Evolutionary conservation across 306 rosid genomes (phyloP), one percentile per base, ranked within the genome.

Genomic region (Morella rubra): DNA sequence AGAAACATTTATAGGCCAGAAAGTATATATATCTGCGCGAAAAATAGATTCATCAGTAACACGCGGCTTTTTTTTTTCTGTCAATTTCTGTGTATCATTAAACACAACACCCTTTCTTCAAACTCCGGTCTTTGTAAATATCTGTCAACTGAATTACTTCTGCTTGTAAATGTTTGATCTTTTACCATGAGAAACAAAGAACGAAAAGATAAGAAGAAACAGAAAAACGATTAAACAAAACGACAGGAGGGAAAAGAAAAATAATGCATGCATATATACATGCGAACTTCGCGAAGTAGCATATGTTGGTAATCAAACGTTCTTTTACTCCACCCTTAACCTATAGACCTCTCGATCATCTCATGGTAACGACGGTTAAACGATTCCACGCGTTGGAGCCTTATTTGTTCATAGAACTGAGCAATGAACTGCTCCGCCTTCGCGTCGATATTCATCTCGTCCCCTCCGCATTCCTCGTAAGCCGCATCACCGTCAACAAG

Each of bases 341-440:
- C 83, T 60, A 90, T 82, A 47, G 93, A 89, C 85, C 90, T 89
- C 18, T 60, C 15, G n/a, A 59, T 84, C 68, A 77, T 80, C 81
- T 79, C 85, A 0, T 49, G n/a, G 69, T 82, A 80, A 64, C 32
- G 47, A 44, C 50, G 76, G 69, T 87, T 77, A 4, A 32, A 45
- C 13, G 75, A 73, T 46, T 85, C 24, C 78, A 62, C 4, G 14
- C 83, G 87, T 64, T 94, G 97, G 81, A 88, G 76, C 81, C 27
- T 86, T 80, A 93, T 93, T 60, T 93, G 85, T 15, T 80, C 4
- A 14, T 93, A 93, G 78, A 93, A 91, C 15, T 82, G 86, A 44
- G 94, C 88, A 18, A 93, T 93, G 75, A 90, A 91, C 72, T 85
- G 89, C 3, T 93, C 97, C 0, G 96, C 98, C 74, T 86, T 93